Conservation (phyloP, 495 filamentous ascomycete species). For the Podospora sp. region DNA sequence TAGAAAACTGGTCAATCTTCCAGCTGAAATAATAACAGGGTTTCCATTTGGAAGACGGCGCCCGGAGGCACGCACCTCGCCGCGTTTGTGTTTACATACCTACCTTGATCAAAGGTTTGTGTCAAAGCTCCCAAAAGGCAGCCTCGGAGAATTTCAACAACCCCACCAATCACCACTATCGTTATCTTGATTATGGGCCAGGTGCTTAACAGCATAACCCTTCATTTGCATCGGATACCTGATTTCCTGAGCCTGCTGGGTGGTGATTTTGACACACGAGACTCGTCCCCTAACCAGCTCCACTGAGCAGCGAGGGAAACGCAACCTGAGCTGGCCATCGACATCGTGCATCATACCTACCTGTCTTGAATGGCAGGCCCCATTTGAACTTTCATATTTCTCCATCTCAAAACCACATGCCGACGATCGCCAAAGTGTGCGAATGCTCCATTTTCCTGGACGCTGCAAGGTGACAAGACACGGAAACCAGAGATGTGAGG, state of each 20-base stretch:
- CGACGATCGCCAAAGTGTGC: not conserved
- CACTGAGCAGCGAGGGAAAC: not conserved
- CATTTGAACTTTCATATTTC: not conserved
- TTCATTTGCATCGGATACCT: not conserved
- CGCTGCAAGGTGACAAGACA: not conserved
- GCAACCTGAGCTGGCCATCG: not conserved
- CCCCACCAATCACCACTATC: not conserved
- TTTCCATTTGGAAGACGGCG: not conserved
- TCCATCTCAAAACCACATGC: not conserved
- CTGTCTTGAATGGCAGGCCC: not conserved
- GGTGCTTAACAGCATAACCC: not conserved
- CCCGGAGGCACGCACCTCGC: not conserved
- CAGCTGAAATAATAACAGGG: not conserved
- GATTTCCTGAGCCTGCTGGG: too few relatives aligned
- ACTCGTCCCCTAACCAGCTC: too few relatives aligned
- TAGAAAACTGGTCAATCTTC: not conserved
- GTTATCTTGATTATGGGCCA: not conserved
- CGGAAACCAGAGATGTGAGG: not conserved
- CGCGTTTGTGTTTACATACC: not conserved
- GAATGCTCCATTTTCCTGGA: not conserved
- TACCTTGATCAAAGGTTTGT: too few relatives aligned
- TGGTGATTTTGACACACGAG: too few relatives aligned
- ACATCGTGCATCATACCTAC: too few relatives aligned
- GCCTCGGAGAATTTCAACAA: slow-evolving; percentile 6
- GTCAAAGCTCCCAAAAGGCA: not conserved